A percentile compares a stretch with the other conserved stretches of the same genome.
Evolutionary conservation across 306 rosid genomes (phyloP).

Genomic region (Begonia masoniana): DNA sequence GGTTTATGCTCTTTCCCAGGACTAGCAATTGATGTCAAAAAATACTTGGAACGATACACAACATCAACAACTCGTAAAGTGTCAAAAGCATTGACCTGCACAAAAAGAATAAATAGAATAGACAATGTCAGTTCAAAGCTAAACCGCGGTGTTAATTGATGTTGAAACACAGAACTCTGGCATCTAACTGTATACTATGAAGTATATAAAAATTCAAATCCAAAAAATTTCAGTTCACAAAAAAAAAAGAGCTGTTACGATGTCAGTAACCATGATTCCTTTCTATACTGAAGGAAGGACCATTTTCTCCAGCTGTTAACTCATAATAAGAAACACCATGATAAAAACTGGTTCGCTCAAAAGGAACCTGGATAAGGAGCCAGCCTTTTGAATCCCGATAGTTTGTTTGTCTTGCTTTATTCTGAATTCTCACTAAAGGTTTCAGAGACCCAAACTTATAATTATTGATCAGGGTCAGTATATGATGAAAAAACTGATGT

Average conservation of each 20-base stretch:
- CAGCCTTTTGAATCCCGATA: no score
- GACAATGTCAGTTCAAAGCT: neutral
- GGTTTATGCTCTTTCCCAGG: conserved; percentile 21
- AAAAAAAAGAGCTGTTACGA: neutral
- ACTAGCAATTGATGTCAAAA: conserved; percentile 38
- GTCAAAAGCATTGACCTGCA: conserved; percentile 81
- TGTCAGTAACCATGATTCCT: neutral
- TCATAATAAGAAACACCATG: no score
- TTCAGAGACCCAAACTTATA: no score
- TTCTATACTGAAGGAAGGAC: neutral
- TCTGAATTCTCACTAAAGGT: no score
- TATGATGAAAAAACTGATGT: no score
- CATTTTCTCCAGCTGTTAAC: no score
- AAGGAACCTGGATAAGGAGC: no score
- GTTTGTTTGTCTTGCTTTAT: no score
- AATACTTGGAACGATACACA: conserved; percentile 61
- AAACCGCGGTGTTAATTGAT: neutral
- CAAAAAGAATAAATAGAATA: conserved; percentile 4
- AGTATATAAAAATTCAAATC: neutral
- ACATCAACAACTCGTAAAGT: conserved; percentile 59
- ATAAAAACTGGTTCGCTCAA: no score
- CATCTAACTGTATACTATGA: neutral
- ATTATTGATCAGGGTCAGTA: no score
- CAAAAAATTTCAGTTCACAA: neutral
- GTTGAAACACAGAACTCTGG: neutral